phyloP scores from a whole-genome alignment of 208 protist species.

The Balamuthia mandrillaris region DNA sequence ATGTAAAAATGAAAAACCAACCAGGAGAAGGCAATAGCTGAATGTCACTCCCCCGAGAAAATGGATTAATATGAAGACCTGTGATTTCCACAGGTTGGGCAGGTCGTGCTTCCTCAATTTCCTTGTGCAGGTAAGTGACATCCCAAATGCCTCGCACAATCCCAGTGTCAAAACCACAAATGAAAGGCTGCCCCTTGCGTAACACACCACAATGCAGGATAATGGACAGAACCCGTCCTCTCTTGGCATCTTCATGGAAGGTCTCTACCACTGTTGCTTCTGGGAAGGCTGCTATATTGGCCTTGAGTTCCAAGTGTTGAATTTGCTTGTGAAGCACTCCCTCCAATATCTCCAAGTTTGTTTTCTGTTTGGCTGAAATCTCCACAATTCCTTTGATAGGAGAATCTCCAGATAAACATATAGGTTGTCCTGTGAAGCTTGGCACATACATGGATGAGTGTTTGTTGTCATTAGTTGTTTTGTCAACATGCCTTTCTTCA shows the following conservation, averaged over 20 bases:
- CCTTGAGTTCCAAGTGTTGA: slow-evolving; percentile 83
- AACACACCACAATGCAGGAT: slow-evolving; percentile 25
- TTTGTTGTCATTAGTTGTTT: too few species aligned
- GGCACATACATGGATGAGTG: too few species aligned
- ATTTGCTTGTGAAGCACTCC: slow-evolving; percentile 83
- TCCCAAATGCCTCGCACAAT: slow-evolving; percentile 11
- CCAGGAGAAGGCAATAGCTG: background rate
- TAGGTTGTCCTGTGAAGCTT: too few species aligned
- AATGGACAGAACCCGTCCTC: slow-evolving; percentile 13
- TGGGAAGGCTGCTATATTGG: slow-evolving; percentile 73
- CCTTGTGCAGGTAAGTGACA: background rate
- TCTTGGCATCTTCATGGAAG: background rate
- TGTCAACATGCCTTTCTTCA: slow-evolving; percentile 87
- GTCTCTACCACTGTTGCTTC: slow-evolving; percentile 88
- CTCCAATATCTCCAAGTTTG: slow-evolving; percentile 80
- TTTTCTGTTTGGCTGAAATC: slow-evolving; percentile 81
- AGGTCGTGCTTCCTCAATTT: slow-evolving; percentile 4
- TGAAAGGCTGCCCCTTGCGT: slow-evolving; percentile 26
- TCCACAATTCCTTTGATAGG: slow-evolving; percentile 53
- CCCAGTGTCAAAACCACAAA: slow-evolving; percentile 22
- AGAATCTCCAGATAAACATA: too few species aligned
- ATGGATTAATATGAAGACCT: slow-evolving; percentile 7
- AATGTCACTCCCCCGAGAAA: too few species aligned
- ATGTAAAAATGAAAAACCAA: too few species aligned
- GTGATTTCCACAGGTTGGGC: slow-evolving; percentile 23